Conservation (phyloP, 192 early-diverging fungal genomes). For the Phlyctochytrium arcticum region DNA sequence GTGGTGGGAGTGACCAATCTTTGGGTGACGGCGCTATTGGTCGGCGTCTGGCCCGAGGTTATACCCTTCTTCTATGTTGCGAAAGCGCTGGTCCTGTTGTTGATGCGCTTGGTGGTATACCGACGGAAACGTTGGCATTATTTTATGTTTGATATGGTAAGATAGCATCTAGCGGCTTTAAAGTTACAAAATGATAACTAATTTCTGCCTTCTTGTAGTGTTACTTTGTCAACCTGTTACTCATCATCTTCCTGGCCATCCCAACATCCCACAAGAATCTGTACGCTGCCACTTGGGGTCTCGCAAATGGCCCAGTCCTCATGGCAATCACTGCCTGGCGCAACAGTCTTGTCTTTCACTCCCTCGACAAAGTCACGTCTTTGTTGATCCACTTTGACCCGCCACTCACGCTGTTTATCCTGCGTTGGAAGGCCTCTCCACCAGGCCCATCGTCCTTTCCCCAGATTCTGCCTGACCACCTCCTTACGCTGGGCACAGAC, state of each 20-base stretch:
- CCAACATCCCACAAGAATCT: slow-evolving; percentile 34
- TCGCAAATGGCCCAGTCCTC: slow-evolving; percentile 63
- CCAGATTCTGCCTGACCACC: slow-evolving; percentile 11
- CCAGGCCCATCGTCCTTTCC: not conserved
- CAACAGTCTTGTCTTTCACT: slow-evolving; percentile 53
- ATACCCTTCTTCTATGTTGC: slow-evolving; percentile 12
- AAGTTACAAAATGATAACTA: not conserved
- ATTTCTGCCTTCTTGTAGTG: not conserved
- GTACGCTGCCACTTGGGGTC: slow-evolving; percentile 31
- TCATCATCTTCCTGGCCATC: slow-evolving; percentile 51
- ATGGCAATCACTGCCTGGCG: slow-evolving; percentile 58
- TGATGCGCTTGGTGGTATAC: slow-evolving; percentile 5
- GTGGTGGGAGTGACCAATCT: slow-evolving; percentile 62
- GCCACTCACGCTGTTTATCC: slow-evolving; percentile 48
- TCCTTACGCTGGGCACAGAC: not conserved
- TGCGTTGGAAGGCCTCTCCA: slow-evolving; percentile 49
- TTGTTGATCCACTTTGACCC: slow-evolving; percentile 65
- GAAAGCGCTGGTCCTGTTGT: slow-evolving; percentile 7
- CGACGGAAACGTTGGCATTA: slow-evolving; percentile 19
- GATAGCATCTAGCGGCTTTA: not conserved
- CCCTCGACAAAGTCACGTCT: slow-evolving; percentile 58
- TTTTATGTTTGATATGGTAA: slow-evolving; percentile 24
- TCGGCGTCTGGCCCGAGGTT: slow-evolving; percentile 2
- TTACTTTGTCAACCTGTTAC: slow-evolving; percentile 51
- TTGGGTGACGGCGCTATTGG: slow-evolving; percentile 48